Percentiles rank a stretch among this genome's conserved stretches.
Evolutionary conservation across 2,329 filamentous ascomycete species (phyloP).

Genomic region (Fusarium gaditjirri): DNA sequence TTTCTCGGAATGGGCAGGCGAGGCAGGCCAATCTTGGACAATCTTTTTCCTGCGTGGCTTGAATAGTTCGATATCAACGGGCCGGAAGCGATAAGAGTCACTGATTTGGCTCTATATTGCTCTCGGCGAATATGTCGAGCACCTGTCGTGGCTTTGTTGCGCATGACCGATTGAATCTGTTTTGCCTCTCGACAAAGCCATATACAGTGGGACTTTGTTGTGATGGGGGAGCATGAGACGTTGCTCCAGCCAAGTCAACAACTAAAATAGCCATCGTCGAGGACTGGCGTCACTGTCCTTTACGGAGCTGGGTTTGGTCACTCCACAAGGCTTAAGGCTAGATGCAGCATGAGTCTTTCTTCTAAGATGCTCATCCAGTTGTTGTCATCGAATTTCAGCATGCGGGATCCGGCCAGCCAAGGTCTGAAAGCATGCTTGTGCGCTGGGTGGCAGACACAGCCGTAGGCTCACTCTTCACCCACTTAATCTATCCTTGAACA

Average conservation of each 20-base stretch:
- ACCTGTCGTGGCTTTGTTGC: not conserved
- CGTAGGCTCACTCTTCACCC: not conserved
- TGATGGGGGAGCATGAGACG: too few relatives aligned
- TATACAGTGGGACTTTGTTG: too few relatives aligned
- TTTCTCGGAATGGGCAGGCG: not conserved
- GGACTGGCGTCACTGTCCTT: too few relatives aligned
- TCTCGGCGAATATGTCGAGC: not conserved
- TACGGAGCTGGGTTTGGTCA: too few relatives aligned
- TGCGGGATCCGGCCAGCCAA: not conserved
- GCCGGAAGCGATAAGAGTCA: not conserved
- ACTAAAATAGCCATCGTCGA: too few relatives aligned
- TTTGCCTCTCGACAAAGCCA: not conserved
- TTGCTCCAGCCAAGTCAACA: too few relatives aligned
- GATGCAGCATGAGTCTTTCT: too few relatives aligned
- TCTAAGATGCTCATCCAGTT: too few relatives aligned
- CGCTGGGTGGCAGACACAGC: not conserved
- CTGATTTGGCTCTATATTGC: not conserved
- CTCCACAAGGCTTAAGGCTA: too few relatives aligned
- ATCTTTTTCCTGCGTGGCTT: not conserved
- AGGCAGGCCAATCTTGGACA: not conserved
- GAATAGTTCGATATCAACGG: not conserved
- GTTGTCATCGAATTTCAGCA: too few relatives aligned
- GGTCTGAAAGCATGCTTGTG: not conserved
- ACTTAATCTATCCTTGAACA: not conserved
- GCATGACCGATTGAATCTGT: not conserved